Conservation (phyloP, 352 stramenopile species). For the Discostella stelligera region DNA sequence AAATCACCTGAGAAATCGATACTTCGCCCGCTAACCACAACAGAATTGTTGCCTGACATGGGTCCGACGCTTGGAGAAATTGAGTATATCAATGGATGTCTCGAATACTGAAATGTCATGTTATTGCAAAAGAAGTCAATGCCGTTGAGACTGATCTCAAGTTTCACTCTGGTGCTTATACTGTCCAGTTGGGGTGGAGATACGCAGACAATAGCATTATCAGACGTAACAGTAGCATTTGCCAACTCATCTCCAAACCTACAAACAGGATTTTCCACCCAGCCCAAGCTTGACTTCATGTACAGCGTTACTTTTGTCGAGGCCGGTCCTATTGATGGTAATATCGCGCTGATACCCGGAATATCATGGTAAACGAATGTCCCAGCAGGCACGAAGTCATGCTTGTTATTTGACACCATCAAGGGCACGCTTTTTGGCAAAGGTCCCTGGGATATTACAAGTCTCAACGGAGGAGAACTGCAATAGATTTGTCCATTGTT, state of each 20-base stretch:
- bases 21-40: constrained; percentile 15
- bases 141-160: constrained; percentile 38
- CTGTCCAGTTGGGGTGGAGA: constrained; percentile 10
- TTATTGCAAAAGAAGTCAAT: constrained; percentile 29
- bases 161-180: constrained; percentile 2
- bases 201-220: constrained; percentile 5
- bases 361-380: constrained; percentile 18
- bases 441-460: neutral
- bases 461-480: neutral
- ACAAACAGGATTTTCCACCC: constrained; percentile 18
- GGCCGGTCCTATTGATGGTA: constrained; percentile 18
- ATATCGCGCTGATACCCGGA: constrained; percentile 9
- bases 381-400: constrained; percentile 11
- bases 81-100: constrained; percentile 24
- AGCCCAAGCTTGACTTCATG: constrained; percentile 11
- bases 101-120: constrained; percentile 15
- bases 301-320: constrained; percentile 17
- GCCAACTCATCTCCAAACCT: constrained; percentile 26
- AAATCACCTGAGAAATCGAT: constrained; percentile 15
- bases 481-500: constrained; percentile 13
- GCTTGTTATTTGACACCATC: constrained; percentile 28
- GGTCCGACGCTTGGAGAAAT: constrained; percentile 15
- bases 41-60: neutral
- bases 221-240: constrained; percentile 2
- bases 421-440: neutral